Conservation (phyloP, 1,139 yeast genomes). For the Scheffersomyces insectosa region DNA sequence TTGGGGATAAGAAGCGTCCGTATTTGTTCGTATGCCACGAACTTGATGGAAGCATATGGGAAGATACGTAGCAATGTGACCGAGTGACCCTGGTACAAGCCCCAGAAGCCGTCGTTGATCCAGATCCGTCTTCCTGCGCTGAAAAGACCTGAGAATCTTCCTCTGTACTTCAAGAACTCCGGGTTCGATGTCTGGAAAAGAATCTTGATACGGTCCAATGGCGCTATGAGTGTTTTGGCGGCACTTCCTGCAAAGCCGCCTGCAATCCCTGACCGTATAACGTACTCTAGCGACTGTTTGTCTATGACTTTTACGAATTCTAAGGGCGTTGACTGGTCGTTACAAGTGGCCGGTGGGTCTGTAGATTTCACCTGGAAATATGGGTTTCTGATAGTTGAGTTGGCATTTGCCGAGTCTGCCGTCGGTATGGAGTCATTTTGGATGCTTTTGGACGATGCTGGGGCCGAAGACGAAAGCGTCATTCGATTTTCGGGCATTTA, state of each 20-base stretch:
- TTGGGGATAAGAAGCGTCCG: slow-evolving; percentile 76
- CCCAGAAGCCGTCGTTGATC: slow-evolving; percentile 69
- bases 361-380: slow-evolving; percentile 1
- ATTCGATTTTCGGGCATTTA: no score
- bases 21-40: slow-evolving; percentile 96
- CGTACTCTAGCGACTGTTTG: slow-evolving; percentile 75
- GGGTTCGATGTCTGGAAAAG: slow-evolving; percentile 95
- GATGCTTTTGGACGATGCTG: slow-evolving; percentile 2
- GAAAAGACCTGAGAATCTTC: slow-evolving; percentile 74
- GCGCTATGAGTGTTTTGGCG: slow-evolving; percentile 94
- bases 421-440: background rate
- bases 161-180: slow-evolving; percentile 76
- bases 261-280: slow-evolving; percentile 81
- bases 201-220: slow-evolving; percentile 91
- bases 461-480: background rate
- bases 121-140: slow-evolving; percentile 72
- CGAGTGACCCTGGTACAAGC: slow-evolving; percentile 93
- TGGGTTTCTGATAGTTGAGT: no score
- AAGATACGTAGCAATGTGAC: slow-evolving; percentile 88
- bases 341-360: slow-evolving; percentile 12
- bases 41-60: slow-evolving; percentile 96
- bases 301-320: slow-evolving; percentile 37
- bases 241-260: slow-evolving; percentile 97
- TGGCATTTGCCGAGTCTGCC: background rate
- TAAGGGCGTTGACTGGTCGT: slow-evolving; percentile 32